Percentiles rank a stretch among this genome's conserved stretches.
Evolutionary conservation across 2,329 filamentous ascomycete genomes (phyloP).

Genomic region (Talaromyces amestolkiae): DNA sequence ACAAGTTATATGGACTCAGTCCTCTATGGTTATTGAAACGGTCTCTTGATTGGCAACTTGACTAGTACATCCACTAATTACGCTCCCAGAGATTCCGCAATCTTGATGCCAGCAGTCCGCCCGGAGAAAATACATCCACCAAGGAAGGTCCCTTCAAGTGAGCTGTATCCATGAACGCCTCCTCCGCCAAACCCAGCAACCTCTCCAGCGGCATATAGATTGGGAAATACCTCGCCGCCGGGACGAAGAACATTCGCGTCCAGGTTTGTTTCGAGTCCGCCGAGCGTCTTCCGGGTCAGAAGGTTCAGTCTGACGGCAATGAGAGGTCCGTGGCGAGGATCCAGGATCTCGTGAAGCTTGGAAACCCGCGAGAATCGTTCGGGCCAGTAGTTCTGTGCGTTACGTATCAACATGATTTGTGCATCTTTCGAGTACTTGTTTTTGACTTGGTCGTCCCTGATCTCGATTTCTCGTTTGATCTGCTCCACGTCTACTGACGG

Average conservation of each 20-base stretch:
- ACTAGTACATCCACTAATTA: background rate
- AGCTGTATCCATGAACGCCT: slow-evolving; percentile 61
- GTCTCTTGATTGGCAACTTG: no score
- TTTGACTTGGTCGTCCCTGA: slow-evolving; percentile 56
- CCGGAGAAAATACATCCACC: slow-evolving; percentile 65
- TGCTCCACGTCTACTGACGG: slow-evolving; percentile 48
- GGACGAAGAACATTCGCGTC: slow-evolving; percentile 54
- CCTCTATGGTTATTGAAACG: no score
- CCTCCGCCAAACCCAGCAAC: slow-evolving; percentile 62
- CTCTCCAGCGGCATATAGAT: slow-evolving; percentile 61
- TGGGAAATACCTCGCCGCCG: slow-evolving; percentile 52
- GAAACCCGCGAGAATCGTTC: slow-evolving; percentile 53
- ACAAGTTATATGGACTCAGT: no score
- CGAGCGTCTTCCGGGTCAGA: slow-evolving; percentile 60
- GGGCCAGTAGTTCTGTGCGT: slow-evolving; percentile 56
- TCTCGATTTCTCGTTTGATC: slow-evolving; percentile 51
- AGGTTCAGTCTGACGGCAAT: slow-evolving; percentile 62
- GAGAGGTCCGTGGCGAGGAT: slow-evolving; percentile 56
- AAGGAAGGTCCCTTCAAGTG: slow-evolving; percentile 62
- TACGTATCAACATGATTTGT: slow-evolving; percentile 61
- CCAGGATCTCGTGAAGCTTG: slow-evolving; percentile 54
- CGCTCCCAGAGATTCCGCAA: slow-evolving; percentile 28
- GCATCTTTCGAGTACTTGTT: slow-evolving; percentile 60
- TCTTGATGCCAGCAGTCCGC: slow-evolving; percentile 54
- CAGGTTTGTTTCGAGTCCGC: slow-evolving; percentile 60